phyloP scores from a whole-genome alignment of 192 early-diverging fungal species.

The Backusella sp. region DNA sequence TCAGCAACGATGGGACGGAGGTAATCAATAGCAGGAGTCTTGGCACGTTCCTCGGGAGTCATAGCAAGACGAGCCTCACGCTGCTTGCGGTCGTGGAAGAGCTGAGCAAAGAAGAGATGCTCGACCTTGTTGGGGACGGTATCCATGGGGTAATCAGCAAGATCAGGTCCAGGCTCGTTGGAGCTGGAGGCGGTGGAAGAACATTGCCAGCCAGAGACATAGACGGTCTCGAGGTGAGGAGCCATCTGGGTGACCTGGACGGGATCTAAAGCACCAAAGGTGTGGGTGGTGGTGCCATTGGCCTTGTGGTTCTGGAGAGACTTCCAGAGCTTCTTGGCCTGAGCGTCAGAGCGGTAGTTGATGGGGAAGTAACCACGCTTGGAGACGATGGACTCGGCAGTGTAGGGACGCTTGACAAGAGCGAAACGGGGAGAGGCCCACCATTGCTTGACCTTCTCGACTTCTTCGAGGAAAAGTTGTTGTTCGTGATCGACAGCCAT shows the following conservation, averaged over 20 bases:
- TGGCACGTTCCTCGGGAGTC: slow-evolving; percentile 63
- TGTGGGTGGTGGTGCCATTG: slow-evolving; percentile 82
- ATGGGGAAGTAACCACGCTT: slow-evolving; percentile 86
- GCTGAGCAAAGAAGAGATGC: slow-evolving; percentile 96
- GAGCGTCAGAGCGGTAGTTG: slow-evolving; percentile 78
- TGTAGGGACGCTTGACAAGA: slow-evolving; percentile 83
- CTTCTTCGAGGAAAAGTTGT: slow-evolving; percentile 76
- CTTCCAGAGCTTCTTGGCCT: slow-evolving; percentile 95
- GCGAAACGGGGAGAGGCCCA: slow-evolving; percentile 86
- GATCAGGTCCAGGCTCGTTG: slow-evolving; percentile 98
- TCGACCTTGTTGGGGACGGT: slow-evolving; percentile 99
- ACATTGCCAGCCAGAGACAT: slow-evolving; percentile 98
- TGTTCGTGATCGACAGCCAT: slow-evolving; percentile 60
- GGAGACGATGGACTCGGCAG: slow-evolving; percentile 78
- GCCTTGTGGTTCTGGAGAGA: slow-evolving; percentile 78
- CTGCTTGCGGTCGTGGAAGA: slow-evolving; percentile 98
- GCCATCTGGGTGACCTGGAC: slow-evolving; percentile 97
- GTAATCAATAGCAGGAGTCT: slow-evolving; percentile 80
- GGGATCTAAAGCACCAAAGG: slow-evolving; percentile 94
- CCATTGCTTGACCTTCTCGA: slow-evolving; percentile 84
- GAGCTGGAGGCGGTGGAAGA: slow-evolving; percentile 92
- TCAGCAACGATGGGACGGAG: slow-evolving; percentile 97
- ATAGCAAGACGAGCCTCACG: slow-evolving; percentile 83
- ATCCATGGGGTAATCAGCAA: slow-evolving; percentile 99
- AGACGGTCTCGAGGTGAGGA: slow-evolving; percentile 95